Conservation (phyloP, 1,284 basidiomycete species). For the Afroboletus lepidellus region DNA sequence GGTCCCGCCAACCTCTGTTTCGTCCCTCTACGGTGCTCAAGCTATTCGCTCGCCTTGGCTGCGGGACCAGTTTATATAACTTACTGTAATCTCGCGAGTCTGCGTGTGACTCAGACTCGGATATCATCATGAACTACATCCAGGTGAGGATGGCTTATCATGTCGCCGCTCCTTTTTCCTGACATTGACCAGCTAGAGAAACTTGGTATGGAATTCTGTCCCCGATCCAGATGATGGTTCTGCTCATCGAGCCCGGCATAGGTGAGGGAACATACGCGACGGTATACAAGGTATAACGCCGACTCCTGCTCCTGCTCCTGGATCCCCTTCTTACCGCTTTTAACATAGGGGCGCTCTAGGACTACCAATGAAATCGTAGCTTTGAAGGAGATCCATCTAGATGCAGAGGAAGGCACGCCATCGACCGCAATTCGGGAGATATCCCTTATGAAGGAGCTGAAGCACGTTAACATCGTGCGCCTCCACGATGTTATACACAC, state of each 20-base stretch:
- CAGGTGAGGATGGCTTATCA: constrained; percentile 21
- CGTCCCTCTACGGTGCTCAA: not conserved
- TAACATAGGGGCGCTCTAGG: constrained; percentile 70
- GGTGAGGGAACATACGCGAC: constrained; percentile 89
- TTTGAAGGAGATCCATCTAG: constrained; percentile 92
- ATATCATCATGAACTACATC: constrained; percentile 33
- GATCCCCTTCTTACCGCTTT: constrained; percentile 7
- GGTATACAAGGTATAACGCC: constrained; percentile 79
- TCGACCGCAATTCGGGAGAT: constrained; percentile 96
- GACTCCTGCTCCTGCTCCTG: not conserved
- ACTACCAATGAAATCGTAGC: constrained; percentile 90
- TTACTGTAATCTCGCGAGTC: constrained; percentile 2
- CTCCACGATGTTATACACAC: constrained; percentile 99
- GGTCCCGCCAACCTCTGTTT: not conserved
- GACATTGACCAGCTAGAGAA: constrained; percentile 32
- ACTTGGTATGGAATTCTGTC: constrained; percentile 24
- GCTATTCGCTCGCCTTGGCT: not conserved
- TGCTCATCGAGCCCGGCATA: constrained; percentile 27
- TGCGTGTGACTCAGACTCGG: not conserved
- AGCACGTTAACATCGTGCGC: constrained; percentile 93
- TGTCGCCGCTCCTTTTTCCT: constrained; percentile 4
- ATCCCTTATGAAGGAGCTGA: constrained; percentile 95
- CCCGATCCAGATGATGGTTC: constrained; percentile 1
- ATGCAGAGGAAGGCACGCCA: constrained; percentile 93
- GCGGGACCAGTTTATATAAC: constrained; percentile 7